A percentile compares a stretch with the other conserved stretches of the same genome.
Evolutionary conservation across 164 flowering plant genomes (phyloP).

Genomic region (Magnolia kwangsiensis): DNA sequence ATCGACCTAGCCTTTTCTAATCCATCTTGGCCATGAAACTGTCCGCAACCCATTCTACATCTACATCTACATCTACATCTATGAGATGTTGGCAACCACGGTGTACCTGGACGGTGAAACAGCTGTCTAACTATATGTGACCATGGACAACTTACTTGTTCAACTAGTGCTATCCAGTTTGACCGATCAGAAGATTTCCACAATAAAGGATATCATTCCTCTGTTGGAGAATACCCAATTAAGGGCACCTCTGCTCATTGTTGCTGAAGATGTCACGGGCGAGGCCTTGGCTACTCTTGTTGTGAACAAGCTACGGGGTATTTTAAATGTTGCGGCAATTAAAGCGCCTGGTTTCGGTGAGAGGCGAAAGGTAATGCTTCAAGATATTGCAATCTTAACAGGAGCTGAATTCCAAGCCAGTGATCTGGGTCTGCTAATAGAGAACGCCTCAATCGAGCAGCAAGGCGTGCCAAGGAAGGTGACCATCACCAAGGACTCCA

Average conservation of each 20-base stretch:
- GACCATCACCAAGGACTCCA: conserved; percentile 80
- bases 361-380: conserved; percentile 89
- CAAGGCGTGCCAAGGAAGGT: conserved; percentile 92
- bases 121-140: no score
- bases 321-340: conserved; percentile 39
- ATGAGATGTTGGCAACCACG: no score
- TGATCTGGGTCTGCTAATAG: conserved; percentile 80
- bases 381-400: conserved; percentile 79
- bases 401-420: conserved; percentile 94
- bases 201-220: conserved; percentile 73
- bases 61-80: no score
- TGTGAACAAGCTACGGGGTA: conserved; percentile 39
- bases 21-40: no score
- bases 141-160: no score
- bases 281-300: conserved; percentile 45
- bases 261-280: conserved; percentile 95
- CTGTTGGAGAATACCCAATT: conserved; percentile 37
- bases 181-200: conserved; percentile 86
- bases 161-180: conserved; percentile 6
- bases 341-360: conserved; percentile 93
- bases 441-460: conserved; percentile 76
- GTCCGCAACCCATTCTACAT: no score
- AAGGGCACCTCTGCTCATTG: conserved; percentile 59
- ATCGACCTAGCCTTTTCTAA: no score
- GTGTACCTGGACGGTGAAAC: no score